Evolutionary conservation across 2,329 filamentous ascomycete genomes (phyloP), one percentile per base, ranked within the genome.

Genomic region (Amauroascus verrucosus): DNA sequence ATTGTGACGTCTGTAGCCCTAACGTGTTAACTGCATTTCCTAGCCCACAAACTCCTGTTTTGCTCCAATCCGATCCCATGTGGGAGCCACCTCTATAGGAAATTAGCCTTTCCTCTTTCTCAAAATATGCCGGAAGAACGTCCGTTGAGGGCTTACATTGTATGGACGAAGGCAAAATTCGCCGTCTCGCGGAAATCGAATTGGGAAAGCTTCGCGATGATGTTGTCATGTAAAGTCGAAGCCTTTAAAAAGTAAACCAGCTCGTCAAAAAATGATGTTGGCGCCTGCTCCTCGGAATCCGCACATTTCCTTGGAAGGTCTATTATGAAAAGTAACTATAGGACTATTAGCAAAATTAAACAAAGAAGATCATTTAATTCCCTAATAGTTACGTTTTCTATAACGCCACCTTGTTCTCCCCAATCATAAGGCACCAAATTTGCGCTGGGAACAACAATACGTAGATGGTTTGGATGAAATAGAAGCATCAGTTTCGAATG

Each of bases 401-500:
- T 86, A 1, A 83, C 70, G 3, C 87, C 87, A 6, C 87, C 87
- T 1, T 76, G 78, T 66, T 94, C 88, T 8, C 90, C 91, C 90
- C 93, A 97, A 65, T 98, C 91, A 62, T 86, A 88, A 6, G 81
- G 76, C 11, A 86, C 83, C 47, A 96, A 73, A 62, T 98, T 98
- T 1, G 89, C 93, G 2, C 85, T 91, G 0, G 93, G 89, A 1
- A 97, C 75, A 1, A 85, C 91, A 43, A 98, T 76, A 6, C 93
- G 81, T 14, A 96, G 69, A 65, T 89, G 83, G 1, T 71, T 71
- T 0, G 78, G 71, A 61, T 88, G 87, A 61, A 89, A 91, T n/a
- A 97, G 76, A 1, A 97, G 70, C 78, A 95, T 90, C 41, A 97
- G 75, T 65, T 98, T 97, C 48, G 88, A 95, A 68, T 97, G 93